Conservation (phyloP, 2,329 filamentous ascomycete genomes). For the Pyrenophora seminiperda region DNA sequence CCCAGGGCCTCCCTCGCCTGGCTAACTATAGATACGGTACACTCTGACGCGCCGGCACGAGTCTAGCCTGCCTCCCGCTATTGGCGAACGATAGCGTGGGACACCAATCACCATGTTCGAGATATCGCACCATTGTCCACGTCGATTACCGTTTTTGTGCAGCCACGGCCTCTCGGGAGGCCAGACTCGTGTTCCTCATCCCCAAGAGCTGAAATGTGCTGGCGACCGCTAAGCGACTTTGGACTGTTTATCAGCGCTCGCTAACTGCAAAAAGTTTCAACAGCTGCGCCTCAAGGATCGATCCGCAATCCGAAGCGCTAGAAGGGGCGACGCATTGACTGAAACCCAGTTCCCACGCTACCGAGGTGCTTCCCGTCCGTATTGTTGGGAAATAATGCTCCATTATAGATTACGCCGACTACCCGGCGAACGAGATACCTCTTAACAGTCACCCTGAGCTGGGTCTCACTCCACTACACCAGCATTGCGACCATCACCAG, state of each 20-base stretch:
- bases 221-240: slow-evolving; percentile 10
- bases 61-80: slow-evolving; percentile 1
- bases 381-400: slow-evolving; percentile 18
- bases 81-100: slow-evolving; percentile 7
- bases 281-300: slow-evolving; percentile 8
- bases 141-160: slow-evolving; percentile 13
- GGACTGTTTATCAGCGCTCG: slow-evolving; percentile 13
- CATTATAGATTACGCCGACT: slow-evolving; percentile 17
- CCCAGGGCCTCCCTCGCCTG: background rate
- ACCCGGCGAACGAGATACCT: slow-evolving; percentile 2
- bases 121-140: slow-evolving; percentile 4
- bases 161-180: slow-evolving; percentile 1
- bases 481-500: too few relatives aligned
- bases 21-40: slow-evolving; percentile 11
- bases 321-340: slow-evolving; percentile 16
- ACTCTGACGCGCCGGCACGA: slow-evolving; percentile 1
- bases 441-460: background rate
- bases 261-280: slow-evolving; percentile 10
- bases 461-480: background rate
- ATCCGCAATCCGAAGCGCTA: slow-evolving; percentile 13
- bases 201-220: slow-evolving; percentile 9
- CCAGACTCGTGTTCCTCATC: slow-evolving; percentile 4
- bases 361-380: slow-evolving; percentile 19
- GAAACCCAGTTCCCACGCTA: slow-evolving; percentile 17
- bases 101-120: slow-evolving; percentile 7